phyloP scores from a whole-genome alignment of 192 early-diverging fungal genomes.

The Pecoramyces ruminantium region DNA sequence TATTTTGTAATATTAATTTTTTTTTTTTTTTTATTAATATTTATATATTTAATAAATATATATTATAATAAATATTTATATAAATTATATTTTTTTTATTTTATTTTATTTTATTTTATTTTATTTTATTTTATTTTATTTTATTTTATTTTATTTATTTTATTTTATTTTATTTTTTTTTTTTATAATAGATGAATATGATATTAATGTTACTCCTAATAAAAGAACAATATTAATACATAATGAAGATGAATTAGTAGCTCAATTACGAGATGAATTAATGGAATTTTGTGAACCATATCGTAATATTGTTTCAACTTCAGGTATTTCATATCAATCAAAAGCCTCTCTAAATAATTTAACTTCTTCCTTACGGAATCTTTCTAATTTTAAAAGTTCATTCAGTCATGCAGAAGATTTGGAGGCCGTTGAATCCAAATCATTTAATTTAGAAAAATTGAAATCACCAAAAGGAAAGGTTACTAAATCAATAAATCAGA shows the following conservation, averaged over 20 bases:
- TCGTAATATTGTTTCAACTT: conserved; percentile 11
- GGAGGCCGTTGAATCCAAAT: neutral
- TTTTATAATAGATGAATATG: conserved; percentile 28
- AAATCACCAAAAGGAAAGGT: too few species aligned
- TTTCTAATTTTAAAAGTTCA: neutral
- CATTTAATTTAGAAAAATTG: too few species aligned
- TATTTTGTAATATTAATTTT: too few species aligned
- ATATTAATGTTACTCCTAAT: conserved; percentile 91
- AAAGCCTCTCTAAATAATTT: neutral
- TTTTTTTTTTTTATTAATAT: too few species aligned
- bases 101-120: too few species aligned
- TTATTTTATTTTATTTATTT: too few species aligned
- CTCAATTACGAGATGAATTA: conserved; percentile 17
- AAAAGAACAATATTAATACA: conserved; percentile 81
- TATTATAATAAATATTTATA: too few species aligned
- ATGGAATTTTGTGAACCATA: conserved; percentile 32
- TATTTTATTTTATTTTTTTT: neutral
- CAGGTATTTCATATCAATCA: too few species aligned
- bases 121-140: too few species aligned
- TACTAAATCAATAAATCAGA: too few species aligned
- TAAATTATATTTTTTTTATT: too few species aligned
- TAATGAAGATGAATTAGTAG: conserved; percentile 40
- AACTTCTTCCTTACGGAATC: neutral
- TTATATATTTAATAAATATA: too few species aligned
- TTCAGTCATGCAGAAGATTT: neutral